These are phyloP conservation scores for Filobasidium wieringae DNA, from an alignment of 768 basidiomycete species.

Conservation along the genomic window DNA sequence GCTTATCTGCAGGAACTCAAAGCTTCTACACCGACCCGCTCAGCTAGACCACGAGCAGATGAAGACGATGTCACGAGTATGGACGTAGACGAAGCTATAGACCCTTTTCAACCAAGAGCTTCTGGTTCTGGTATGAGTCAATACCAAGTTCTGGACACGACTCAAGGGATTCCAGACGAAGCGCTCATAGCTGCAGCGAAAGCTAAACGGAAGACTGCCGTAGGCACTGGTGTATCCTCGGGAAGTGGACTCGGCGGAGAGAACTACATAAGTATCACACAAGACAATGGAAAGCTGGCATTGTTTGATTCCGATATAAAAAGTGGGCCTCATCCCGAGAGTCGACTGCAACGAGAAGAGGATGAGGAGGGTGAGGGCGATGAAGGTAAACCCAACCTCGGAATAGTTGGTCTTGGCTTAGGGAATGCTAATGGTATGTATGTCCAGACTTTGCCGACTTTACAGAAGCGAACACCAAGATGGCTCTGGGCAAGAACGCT, in stretches of 20 bases:
- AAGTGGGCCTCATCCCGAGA: constrained; percentile 38
- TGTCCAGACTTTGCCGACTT: constrained; percentile 33
- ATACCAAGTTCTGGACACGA: constrained; percentile 27
- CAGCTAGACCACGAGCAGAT: constrained; percentile 14
- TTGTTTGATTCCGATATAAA: constrained; percentile 29
- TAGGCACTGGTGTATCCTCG: constrained; percentile 22
- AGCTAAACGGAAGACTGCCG: constrained; percentile 33
- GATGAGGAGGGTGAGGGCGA: constrained; percentile 32
- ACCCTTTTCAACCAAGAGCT: constrained; percentile 18
- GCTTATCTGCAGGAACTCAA: constrained; percentile 41
- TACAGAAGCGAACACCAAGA: constrained; percentile 33
- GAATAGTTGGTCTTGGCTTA: too few species aligned
- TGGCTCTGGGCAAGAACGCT: constrained; percentile 39
- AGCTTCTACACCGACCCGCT: constrained; percentile 33
- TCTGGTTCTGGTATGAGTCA: constrained; percentile 18
- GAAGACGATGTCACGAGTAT: constrained; percentile 9
- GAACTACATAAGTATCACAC: constrained; percentile 39
- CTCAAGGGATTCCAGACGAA: constrained; percentile 38
- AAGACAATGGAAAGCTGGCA: constrained; percentile 32
- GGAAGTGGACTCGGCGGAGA: constrained; percentile 16
- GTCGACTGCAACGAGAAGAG: constrained; percentile 41
- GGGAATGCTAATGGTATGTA: too few species aligned
- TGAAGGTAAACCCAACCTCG: too few species aligned
- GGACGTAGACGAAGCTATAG: not conserved
- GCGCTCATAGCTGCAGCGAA: constrained; percentile 39